phyloP scores from a whole-genome alignment of 108 stramenopile species.

The Schizochytrium sp. region DNA sequence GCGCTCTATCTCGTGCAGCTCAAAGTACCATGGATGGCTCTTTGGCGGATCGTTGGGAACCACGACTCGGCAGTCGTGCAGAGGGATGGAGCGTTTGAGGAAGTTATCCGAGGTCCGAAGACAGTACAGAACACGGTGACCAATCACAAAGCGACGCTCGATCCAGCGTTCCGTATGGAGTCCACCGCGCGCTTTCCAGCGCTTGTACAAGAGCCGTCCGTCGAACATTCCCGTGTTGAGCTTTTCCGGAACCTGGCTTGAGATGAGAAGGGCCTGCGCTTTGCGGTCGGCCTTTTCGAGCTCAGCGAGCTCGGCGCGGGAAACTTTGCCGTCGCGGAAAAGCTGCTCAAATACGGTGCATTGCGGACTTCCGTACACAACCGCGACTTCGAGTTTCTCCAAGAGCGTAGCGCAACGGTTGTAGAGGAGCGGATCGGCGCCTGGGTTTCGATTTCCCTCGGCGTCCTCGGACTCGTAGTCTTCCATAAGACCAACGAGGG shows the following conservation, averaged over 20 bases:
- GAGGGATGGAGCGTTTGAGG: constrained; percentile 47
- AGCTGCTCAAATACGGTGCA: constrained; percentile 68
- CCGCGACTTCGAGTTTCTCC: constrained; percentile 81
- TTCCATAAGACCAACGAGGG: constrained; percentile 89
- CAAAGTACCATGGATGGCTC: not conserved
- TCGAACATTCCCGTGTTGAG: constrained; percentile 42
- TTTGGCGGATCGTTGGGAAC: constrained; percentile 48
- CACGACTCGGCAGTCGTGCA: constrained; percentile 60
- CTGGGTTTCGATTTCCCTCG: constrained; percentile 69
- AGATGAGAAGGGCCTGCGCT: constrained; percentile 76
- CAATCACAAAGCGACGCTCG: constrained; percentile 76
- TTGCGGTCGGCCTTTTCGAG: constrained; percentile 82
- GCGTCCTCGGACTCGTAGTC: constrained; percentile 90
- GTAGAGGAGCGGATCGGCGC: constrained; percentile 76
- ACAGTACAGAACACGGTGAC: constrained; percentile 85
- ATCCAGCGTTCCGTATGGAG: constrained; percentile 56
- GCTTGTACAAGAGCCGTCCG: constrained; percentile 68
- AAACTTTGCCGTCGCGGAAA: constrained; percentile 78
- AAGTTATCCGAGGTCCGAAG: constrained; percentile 28
- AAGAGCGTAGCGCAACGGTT: constrained; percentile 80
- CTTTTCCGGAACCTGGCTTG: constrained; percentile 22
- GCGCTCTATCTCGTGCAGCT: constrained; percentile 31
- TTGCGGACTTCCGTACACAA: constrained; percentile 73
- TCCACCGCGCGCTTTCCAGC: constrained; percentile 41
- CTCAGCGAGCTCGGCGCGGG: constrained; percentile 65